phyloP scores from a whole-genome alignment of 257 asterid species.

The Solanum corneliomulleri region DNA sequence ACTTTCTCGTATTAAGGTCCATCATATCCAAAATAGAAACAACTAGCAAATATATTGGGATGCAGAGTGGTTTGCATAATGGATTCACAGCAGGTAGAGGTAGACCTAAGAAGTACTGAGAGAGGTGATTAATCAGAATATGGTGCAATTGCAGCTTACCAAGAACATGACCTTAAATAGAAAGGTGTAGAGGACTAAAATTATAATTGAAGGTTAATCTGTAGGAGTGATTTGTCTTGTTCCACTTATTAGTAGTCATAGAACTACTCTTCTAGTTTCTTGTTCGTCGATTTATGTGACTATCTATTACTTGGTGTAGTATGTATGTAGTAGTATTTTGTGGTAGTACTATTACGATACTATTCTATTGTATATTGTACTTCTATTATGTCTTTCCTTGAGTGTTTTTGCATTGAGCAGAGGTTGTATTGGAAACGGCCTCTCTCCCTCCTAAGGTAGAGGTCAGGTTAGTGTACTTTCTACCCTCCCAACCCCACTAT shows the following conservation, averaged over 20 bases:
- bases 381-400: neutral
- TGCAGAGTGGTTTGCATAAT: too few species aligned
- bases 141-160: neutral
- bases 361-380: neutral
- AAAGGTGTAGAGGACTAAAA: neutral
- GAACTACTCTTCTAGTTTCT: neutral
- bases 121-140: neutral
- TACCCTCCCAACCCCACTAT: neutral
- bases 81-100: neutral
- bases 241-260: neutral
- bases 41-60: too few species aligned
- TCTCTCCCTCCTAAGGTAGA: neutral
- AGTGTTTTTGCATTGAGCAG: neutral
- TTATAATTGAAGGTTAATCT: neutral
- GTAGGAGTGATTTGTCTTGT: neutral
- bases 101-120: neutral
- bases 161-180: neutral
- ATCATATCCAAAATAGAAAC: too few species aligned
- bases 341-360: neutral
- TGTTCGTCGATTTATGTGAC: neutral
- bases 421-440: neutral
- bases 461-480: neutral
- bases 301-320: neutral
- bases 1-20: too few species aligned
- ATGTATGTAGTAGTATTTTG: neutral